phyloP scores from a whole-genome alignment of 345 rosid species.

The Trapa incisa region DNA sequence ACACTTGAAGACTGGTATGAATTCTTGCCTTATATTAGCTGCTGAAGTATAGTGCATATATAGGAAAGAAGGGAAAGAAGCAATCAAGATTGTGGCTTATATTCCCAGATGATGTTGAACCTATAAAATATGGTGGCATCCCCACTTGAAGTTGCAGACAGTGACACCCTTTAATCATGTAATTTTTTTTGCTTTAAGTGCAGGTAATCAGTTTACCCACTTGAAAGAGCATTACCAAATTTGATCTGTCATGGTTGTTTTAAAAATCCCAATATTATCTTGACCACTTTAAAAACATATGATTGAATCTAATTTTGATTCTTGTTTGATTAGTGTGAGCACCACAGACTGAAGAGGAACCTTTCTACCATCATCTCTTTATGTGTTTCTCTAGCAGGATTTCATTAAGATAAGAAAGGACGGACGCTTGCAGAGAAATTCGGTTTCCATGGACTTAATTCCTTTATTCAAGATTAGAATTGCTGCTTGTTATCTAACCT shows the following conservation, averaged over 20 bases:
- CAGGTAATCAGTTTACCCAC: not conserved
- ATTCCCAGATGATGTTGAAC: no score
- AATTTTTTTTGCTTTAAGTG: no score
- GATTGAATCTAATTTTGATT: no score
- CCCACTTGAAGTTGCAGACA: not conserved
- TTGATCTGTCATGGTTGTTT: not conserved
- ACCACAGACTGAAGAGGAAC: no score
- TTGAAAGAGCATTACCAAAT: not conserved
- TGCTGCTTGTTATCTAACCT: conserved; percentile 17
- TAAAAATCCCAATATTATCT: not conserved
- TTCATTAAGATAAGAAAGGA: conserved; percentile 8
- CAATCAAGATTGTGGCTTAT: no score
- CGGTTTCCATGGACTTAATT: conserved; percentile 4
- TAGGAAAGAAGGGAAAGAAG: no score
- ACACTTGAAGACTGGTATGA: no score
- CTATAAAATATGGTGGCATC: not conserved
- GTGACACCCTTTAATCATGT: not conserved
- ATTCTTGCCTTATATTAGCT: no score
- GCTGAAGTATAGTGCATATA: no score
- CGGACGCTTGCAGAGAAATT: not conserved
- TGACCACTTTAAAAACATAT: no score
- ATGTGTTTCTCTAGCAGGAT: conserved; percentile 9
- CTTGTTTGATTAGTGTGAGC: no score
- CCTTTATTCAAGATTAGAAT: conserved; percentile 15
- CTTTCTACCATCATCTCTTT: no score